A percentile compares a stretch with the other conserved stretches of the same genome.
phyloP scores from a whole-genome alignment of 345 rosid genomes.

The Streptanthus diversifolius region DNA sequence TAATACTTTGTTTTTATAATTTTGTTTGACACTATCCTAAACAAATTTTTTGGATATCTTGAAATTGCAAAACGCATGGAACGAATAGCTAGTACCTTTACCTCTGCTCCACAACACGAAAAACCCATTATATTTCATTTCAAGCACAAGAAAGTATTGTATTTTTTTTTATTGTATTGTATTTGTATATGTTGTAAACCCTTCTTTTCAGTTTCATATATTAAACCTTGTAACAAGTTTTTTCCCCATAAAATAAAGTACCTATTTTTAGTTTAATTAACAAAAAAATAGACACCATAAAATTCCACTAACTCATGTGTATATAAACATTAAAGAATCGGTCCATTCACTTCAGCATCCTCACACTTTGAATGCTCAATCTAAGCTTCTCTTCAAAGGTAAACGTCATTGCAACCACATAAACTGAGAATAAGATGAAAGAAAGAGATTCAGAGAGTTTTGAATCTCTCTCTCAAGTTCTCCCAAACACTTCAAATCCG shows the following conservation, averaged over 20 bases:
- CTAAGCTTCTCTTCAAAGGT: constrained; percentile 16
- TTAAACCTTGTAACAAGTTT: background rate
- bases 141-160: background rate
- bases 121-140: background rate
- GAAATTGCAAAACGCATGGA: background rate
- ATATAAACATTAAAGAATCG: constrained; percentile 23
- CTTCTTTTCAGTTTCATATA: background rate
- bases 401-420: background rate
- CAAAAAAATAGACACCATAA: constrained; percentile 34
- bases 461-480: constrained; percentile 50
- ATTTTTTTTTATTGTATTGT: background rate
- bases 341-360: constrained; percentile 37
- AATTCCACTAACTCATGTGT: constrained; percentile 32
- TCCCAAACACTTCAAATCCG: constrained; percentile 87
- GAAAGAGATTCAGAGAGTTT: constrained; percentile 31
- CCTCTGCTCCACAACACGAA: background rate
- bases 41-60: no score
- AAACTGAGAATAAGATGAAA: constrained; percentile 23
- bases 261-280: constrained; percentile 9
- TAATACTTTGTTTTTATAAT: no score
- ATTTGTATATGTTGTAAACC: background rate
- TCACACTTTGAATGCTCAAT: constrained; percentile 32
- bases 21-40: no score
- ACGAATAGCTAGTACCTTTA: background rate
- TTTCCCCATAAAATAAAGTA: background rate